Base-by-base conservation (phyloP, 163 green algal species). In the Smithsoniella earleae region DNA sequence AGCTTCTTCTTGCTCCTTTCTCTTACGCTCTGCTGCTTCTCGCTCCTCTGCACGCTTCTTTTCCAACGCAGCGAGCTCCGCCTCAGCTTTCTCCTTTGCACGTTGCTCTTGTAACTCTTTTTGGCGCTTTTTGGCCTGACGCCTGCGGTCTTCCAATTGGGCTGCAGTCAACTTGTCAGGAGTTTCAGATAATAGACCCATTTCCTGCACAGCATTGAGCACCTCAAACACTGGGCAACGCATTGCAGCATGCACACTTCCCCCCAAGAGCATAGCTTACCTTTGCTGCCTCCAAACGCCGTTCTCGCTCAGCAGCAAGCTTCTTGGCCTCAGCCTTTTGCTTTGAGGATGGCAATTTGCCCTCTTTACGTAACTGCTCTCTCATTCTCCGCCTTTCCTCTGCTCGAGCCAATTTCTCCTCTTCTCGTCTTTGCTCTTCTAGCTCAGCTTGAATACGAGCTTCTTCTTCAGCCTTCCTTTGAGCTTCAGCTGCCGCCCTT, bases 301-400 rank as follows among this genome's bases (percentile, higher is more conserved):
- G 87, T 54, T 93, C 88, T 6, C 92, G 77, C 28, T 95, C 84
- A 30, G 86, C 86, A 0, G 87, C 91, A 66, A 92, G 80, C 28
- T 89, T 81, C 78, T 92, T 86, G 18, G 87, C 86, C 80, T 96
- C 90, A 58, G 86, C 87, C 87, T 96, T 96, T 54, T 85, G 85
- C 79, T 96, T 96, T 78, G 87, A 87, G 13, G 86, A 95, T 36
- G 96, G 83, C 78, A 96, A 82, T 78, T 91, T 90, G 69, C 90
- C 89, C 82, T 96, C 87, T 43, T 87, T 84, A 77, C 93, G 94
- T n/a, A 96, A 82, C 83, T 95, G 76, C 79, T 86, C 83, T 74
- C 74, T 74, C 66, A 76, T 77, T 66, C 88, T 80, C 36, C 84
- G 66, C 30, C 78, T 73, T 76, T 83, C 82, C 27, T 74, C 66